Conservation (phyloP, 306 rosid species). For the Dalbergia cultrata region DNA sequence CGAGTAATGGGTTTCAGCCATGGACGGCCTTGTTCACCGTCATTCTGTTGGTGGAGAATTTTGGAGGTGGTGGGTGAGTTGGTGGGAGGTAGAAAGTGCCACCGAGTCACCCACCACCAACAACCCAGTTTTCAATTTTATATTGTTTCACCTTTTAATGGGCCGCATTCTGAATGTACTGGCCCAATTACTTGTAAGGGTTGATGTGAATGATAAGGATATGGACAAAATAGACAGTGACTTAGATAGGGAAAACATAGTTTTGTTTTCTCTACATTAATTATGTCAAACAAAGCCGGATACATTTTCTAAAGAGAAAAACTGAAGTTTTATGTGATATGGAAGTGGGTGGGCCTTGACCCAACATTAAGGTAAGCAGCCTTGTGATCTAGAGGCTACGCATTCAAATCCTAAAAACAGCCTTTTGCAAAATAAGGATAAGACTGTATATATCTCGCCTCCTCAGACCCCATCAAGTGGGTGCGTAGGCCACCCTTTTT, state of each 20-base stretch:
- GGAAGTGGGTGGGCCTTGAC: no score
- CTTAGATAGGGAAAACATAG: neutral
- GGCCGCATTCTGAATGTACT: neutral
- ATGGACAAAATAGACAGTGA: constrained; percentile 14
- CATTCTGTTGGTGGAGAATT: neutral
- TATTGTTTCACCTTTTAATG: neutral
- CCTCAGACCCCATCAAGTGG: no score
- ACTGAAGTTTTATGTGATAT: neutral
- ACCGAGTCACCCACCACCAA: neutral
- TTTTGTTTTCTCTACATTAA: neutral
- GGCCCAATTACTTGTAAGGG: neutral
- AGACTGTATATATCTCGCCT: no score
- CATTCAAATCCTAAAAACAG: no score
- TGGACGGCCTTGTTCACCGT: no score
- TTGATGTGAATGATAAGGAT: neutral
- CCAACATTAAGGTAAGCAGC: no score
- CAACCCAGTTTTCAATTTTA: neutral
- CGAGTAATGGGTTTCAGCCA: neutral
- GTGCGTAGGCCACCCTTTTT: no score
- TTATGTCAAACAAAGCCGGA: neutral
- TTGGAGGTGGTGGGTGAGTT: neutral
- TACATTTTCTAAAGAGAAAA: neutral
- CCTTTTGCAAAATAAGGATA: no score
- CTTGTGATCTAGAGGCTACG: no score
- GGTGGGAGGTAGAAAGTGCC: constrained; percentile 8